Conservation (phyloP, 1,284 basidiomycete species). For the Malassezia yamatoensis region DNA sequence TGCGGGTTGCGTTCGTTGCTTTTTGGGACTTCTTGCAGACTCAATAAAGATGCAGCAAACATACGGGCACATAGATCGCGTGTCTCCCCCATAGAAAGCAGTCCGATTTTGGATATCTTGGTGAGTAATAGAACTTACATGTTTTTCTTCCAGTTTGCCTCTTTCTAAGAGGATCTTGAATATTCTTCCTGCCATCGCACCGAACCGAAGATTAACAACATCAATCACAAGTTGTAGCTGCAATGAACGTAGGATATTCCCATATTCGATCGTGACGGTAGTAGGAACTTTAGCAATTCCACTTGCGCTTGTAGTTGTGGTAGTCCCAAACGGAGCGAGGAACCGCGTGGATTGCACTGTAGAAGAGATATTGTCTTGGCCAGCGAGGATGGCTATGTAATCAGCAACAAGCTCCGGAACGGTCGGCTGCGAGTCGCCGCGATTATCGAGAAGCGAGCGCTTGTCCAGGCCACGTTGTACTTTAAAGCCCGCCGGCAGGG, state of each 20-base stretch:
- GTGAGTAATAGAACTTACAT: constrained; percentile 53
- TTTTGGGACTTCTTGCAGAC: constrained; percentile 45
- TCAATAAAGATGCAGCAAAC: constrained; percentile 37
- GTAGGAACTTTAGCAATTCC: constrained; percentile 23
- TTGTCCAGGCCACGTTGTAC: constrained; percentile 53
- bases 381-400: constrained; percentile 64
- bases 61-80: constrained; percentile 69
- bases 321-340: constrained; percentile 32
- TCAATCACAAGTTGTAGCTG: constrained; percentile 66
- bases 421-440: constrained; percentile 21
- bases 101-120: constrained; percentile 83
- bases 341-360: constrained; percentile 55
- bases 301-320: constrained; percentile 27
- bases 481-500: constrained; percentile 47
- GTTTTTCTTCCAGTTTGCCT: constrained; percentile 95
- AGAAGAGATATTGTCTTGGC: constrained; percentile 67
- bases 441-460: constrained; percentile 18
- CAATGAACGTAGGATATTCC: constrained; percentile 62
- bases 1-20: constrained; percentile 39
- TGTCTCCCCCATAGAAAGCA: constrained; percentile 80
- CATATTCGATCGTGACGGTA: constrained; percentile 65
- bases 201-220: constrained; percentile 71
- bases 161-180: constrained; percentile 68
- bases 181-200: constrained; percentile 73
- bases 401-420: constrained; percentile 48